phyloP scores from a whole-genome alignment of 768 basidiomycete species.

The Calocybe gangraenosa region DNA sequence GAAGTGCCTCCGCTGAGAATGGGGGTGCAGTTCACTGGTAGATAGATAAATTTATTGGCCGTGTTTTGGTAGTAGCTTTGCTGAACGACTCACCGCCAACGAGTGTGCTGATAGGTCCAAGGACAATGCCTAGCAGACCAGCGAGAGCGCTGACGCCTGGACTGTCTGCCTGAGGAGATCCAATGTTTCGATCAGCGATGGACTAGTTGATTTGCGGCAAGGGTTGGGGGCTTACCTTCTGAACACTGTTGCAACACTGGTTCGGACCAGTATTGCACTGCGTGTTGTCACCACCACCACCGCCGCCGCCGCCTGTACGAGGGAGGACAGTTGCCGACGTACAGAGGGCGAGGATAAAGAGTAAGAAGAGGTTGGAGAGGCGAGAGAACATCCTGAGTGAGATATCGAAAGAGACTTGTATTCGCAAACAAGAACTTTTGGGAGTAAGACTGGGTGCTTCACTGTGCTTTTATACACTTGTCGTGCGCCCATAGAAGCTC shows the following conservation, averaged over 20 bases:
- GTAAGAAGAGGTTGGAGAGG: slow-evolving; percentile 6
- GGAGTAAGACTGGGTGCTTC: no score
- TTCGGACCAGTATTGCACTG: slow-evolving; percentile 9
- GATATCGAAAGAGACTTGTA: no score
- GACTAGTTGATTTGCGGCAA: not conserved
- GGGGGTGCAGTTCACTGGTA: slow-evolving; percentile 15
- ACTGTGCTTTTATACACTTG: not conserved
- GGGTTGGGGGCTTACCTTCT: not conserved
- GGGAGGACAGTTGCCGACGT: slow-evolving; percentile 11
- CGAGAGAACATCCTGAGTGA: slow-evolving; percentile 13
- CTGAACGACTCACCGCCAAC: slow-evolving; percentile 15
- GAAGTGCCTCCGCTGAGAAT: slow-evolving; percentile 4
- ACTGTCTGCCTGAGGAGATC: not conserved
- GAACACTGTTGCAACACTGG: slow-evolving; percentile 11
- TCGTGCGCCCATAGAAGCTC: not conserved
- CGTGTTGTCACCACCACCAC: not conserved
- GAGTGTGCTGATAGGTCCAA: slow-evolving; percentile 2
- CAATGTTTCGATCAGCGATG: not conserved
- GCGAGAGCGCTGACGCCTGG: slow-evolving; percentile 3
- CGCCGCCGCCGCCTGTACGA: no score
- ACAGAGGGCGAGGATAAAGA: slow-evolving; percentile 13
- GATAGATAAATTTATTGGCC: not conserved
- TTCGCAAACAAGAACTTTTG: no score
- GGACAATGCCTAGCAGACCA: slow-evolving; percentile 12
- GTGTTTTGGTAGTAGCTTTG: no score